phyloP scores from a whole-genome alignment of 306 rosid genomes.

The Albizia julibrissin region DNA sequence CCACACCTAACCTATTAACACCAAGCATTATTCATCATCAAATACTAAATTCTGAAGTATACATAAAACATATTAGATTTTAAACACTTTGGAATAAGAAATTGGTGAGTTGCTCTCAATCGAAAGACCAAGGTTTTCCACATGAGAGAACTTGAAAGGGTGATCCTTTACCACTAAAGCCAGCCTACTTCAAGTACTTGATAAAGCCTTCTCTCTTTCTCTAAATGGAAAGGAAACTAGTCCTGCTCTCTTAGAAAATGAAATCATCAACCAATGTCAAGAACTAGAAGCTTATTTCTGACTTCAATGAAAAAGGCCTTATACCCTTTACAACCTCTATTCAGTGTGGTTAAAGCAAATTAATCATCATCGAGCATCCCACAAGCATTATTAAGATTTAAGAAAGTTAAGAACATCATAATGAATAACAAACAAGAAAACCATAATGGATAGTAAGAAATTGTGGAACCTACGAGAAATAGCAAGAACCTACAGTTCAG shows the following conservation, averaged over 20 bases:
- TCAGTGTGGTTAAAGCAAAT: slow-evolving; percentile 83
- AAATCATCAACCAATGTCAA: neutral
- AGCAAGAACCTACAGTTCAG: slow-evolving; percentile 49
- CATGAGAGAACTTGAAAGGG: slow-evolving; percentile 38
- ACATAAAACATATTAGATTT: neutral
- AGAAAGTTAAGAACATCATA: neutral
- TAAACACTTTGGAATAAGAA: neutral
- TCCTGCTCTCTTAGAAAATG: neutral
- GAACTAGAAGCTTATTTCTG: neutral
- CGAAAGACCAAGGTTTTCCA: slow-evolving; percentile 61
- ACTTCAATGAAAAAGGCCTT: neutral
- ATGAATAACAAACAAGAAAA: neutral
- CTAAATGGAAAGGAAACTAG: neutral
- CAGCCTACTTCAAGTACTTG: slow-evolving; percentile 38
- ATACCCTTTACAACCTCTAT: slow-evolving; percentile 34
- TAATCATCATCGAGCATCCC: slow-evolving; percentile 74
- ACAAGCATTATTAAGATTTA: neutral
- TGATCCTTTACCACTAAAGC: slow-evolving; percentile 29
- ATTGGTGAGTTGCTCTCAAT: slow-evolving; percentile 43
- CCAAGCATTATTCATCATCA: neutral
- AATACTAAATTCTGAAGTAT: neutral
- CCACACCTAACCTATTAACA: neutral
- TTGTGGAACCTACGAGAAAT: slow-evolving; percentile 64
- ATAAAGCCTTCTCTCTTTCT: neutral
- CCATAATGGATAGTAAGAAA: neutral